Evolutionary conservation across 1,284 basidiomycete genomes (phyloP).

Genomic region (Cutaneotrichosporon sp.): DNA sequence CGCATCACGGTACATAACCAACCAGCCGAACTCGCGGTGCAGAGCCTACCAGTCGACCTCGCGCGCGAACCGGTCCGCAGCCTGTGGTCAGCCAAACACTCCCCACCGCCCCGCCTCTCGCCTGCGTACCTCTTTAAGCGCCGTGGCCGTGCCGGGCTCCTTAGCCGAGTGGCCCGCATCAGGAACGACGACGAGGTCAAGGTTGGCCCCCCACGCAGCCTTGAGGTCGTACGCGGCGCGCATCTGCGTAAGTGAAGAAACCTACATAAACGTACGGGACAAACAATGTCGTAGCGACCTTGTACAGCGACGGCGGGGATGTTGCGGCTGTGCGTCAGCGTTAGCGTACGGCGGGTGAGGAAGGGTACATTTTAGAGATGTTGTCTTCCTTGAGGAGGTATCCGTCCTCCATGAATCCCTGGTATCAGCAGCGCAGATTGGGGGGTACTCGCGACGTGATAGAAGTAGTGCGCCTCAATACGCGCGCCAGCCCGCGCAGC

Average conservation of each 20-base stretch:
- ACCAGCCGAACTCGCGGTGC: too few species aligned
- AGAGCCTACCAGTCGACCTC: slow-evolving; percentile 6
- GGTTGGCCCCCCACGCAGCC: slow-evolving; percentile 68
- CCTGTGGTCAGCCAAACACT: slow-evolving; percentile 1
- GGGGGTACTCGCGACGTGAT: slow-evolving; percentile 59
- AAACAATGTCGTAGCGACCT: slow-evolving; percentile 56
- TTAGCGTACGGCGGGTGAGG: too few species aligned
- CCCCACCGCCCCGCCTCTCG: too few species aligned
- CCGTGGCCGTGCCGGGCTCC: slow-evolving; percentile 59
- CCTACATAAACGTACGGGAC: slow-evolving; percentile 40
- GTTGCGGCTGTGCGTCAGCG: slow-evolving; percentile 52
- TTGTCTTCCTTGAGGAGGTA: slow-evolving; percentile 75
- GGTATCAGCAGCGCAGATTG: neutral
- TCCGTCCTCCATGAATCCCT: slow-evolving; percentile 76
- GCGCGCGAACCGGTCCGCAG: slow-evolving; percentile 5
- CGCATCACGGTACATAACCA: too few species aligned
- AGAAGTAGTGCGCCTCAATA: slow-evolving; percentile 89
- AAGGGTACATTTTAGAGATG: slow-evolving; percentile 72
- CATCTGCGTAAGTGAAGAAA: neutral
- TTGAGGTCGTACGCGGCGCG: slow-evolving; percentile 63
- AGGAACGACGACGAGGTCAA: slow-evolving; percentile 67
- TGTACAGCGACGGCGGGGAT: slow-evolving; percentile 80
- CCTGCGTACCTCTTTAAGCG: slow-evolving; percentile 16
- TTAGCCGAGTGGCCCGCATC: slow-evolving; percentile 85
- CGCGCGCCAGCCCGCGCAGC: slow-evolving; percentile 70